Base-by-base conservation (phyloP, 1,284 basidiomycete species). In the Trametes pubescens region DNA sequence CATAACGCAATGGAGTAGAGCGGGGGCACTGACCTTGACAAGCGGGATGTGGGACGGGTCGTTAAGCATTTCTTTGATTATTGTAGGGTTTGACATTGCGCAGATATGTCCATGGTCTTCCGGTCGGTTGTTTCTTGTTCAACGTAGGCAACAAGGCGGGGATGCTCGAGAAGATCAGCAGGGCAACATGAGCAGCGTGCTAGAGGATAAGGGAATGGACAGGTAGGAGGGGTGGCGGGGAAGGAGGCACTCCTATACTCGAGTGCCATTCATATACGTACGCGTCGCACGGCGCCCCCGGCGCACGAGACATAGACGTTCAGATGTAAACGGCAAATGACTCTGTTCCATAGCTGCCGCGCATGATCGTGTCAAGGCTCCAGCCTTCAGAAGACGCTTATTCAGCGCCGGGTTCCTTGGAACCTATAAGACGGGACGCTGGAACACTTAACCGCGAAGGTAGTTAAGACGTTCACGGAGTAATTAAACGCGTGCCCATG, bases 261-360 rank as follows among this genome's bases (percentile, higher is more conserved):
- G 48, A 18, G 9, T 8, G 16, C 6, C 35, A 44, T 18, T 48
- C 51, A 60, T 60, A 60, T 60, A 60, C 46, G 51, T 34, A 29
- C 2, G 40, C 37, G 51, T 22, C 51, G 35, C 35, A 24, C 35
- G 35, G 34, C 38, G 11, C 8, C 8, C 10, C 8, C 21, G 21
- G 34, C 9, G 51, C 10, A 35, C 34, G 51, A 40, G 10, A 10
- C 4, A 40, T 10, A 35, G 51, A 10, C 18, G 24, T 52, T 6
- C 14, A 40, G 35, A 14, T 16, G 16, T n/a, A 35, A 11, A 51
- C 34, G 49, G 49, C 49, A 24, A 38, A 38, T 52, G 51, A 52
- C 51, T 52, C 51, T 43, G 18, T 32, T 32, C 29, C 29, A 32
- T 24, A 40, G 51, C 4, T 4, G 51, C 11, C 3, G 6, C 14